Conservation (phyloP, 495 filamentous ascomycete genomes). For the Penicillium goetzii region DNA sequence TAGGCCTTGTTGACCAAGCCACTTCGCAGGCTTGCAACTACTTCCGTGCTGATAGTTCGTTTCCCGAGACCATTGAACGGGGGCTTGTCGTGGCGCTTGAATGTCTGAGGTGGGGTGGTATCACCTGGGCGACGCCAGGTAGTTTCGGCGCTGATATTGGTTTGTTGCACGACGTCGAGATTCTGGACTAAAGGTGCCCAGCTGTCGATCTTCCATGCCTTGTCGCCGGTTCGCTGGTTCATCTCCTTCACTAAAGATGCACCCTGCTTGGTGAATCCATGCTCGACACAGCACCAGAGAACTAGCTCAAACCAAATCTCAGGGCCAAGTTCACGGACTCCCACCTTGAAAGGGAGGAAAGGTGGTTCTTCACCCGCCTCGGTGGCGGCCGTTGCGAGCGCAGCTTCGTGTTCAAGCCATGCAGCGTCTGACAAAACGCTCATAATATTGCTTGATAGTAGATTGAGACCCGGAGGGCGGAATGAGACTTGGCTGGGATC, state of each 20-base stretch:
- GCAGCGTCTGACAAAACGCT: constrained; percentile 65
- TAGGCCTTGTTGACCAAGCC: constrained; percentile 50
- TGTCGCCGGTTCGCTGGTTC: constrained; percentile 30
- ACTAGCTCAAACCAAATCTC: constrained; percentile 70
- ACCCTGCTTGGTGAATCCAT: constrained; percentile 60
- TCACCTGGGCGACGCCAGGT: constrained; percentile 41
- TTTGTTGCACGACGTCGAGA: constrained; percentile 35
- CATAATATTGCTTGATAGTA: constrained; percentile 62
- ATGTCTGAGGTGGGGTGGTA: constrained; percentile 12
- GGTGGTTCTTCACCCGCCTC: constrained; percentile 56
- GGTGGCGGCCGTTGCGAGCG: constrained; percentile 46
- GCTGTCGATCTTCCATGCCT: constrained; percentile 45
- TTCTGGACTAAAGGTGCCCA: constrained; percentile 41
- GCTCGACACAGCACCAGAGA: constrained; percentile 69
- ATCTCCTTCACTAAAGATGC: constrained; percentile 51
- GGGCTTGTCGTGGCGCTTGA: constrained; percentile 27
- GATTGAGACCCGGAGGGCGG: constrained; percentile 61
- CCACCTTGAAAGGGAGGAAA: constrained; percentile 52
- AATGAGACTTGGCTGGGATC: constrained; percentile 41
- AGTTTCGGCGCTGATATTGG: constrained; percentile 40
- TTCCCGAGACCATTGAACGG: constrained; percentile 50
- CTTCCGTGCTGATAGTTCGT: constrained; percentile 61
- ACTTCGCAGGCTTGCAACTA: constrained; percentile 56
- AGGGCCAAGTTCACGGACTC: constrained; percentile 56
- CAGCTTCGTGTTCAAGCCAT: constrained; percentile 56